Evolutionary conservation across 106 monocot species (phyloP), one percentile per base, ranked within the genome.

Genomic region (Dendrobium officinale): DNA sequence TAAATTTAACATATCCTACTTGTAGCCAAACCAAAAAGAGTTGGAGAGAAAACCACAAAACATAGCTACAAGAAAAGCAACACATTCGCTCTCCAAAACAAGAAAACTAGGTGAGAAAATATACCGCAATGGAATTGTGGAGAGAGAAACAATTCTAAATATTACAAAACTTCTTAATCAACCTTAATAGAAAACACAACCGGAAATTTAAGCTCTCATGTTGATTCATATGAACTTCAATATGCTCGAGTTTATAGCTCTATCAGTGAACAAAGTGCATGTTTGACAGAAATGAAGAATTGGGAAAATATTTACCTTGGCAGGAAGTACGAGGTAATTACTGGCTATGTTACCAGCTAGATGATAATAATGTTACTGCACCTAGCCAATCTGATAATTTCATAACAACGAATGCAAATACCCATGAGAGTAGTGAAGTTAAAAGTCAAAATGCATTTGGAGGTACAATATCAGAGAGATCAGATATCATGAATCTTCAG

Each of bases 271-370:
- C 79, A 87, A 41, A 29, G 20, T n/a, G 44, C 77, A 2, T 79
- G 85, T 76, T 59, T 47, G 26, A 87, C 86, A 73, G 91, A 90
- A 77, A 67, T 84, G 37, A 79, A 91, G 68, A 87, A 91, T 66
- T 95, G 89, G 89, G 95, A 99, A 77, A 93, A 86, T 74, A 80
- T 90, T 67, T 99, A 95, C 76, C 99, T 95, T 5, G 99, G 95
- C 59, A 95, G 99, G 99, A 95, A 93, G 82, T 99, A 91, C 74
- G 90, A 95, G 70, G 7, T 77, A 5, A 83, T 48, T 64, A 85
- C 86, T 10, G 88, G 26, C 84, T 88, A 58, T 92, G 92, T 88
- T 85, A 88, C 82, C 92, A 88, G 80, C 55, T 89, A 33, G 92
- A 86, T 82, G 78, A 75, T 83, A 79, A 73, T 79, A 80, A 88